Evolutionary conservation across 768 basidiomycete genomes (phyloP).

Genomic region (Pleurotus pulmonarius): DNA sequence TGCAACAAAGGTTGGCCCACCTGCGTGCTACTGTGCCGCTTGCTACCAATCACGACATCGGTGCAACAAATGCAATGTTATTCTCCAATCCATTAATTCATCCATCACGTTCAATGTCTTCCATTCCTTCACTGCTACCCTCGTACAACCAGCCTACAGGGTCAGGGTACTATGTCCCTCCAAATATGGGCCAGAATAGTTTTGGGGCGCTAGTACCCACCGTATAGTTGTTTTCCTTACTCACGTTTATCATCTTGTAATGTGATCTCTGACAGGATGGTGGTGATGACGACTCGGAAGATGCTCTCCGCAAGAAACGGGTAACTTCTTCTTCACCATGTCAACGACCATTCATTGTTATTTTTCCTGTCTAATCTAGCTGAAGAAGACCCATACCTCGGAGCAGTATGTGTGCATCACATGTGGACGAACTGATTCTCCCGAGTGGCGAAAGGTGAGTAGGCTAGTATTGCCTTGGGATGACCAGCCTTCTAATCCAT

Average conservation of each 20-base stretch:
- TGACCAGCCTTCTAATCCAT: background rate
- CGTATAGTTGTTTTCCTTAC: no score
- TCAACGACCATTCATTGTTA: no score
- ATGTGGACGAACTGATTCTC: conserved; percentile 93
- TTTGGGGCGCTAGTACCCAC: background rate
- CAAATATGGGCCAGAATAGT: conserved; percentile 5
- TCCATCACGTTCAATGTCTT: no score
- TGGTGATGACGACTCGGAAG: conserved; percentile 45
- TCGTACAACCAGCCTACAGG: no score
- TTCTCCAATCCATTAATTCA: no score
- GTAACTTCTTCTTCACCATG: conserved; percentile 24
- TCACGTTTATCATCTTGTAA: no score
- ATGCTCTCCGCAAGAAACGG: conserved; percentile 62
- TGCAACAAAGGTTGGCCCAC: conserved; percentile 58
- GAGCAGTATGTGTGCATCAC: conserved; percentile 87
- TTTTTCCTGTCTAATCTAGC: conserved; percentile 17
- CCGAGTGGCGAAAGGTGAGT: conserved; percentile 90
- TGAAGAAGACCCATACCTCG: conserved; percentile 42
- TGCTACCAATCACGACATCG: conserved; percentile 15
- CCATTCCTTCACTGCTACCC: no score
- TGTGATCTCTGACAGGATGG: no score
- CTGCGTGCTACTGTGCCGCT: conserved; percentile 26
- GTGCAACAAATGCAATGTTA: conserved; percentile 9
- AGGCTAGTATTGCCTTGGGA: background rate
- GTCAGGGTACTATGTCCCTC: conserved; percentile 26